phyloP scores from a whole-genome alignment of 2,329 filamentous ascomycete genomes.

The Sporothrix dimorphospora region DNA sequence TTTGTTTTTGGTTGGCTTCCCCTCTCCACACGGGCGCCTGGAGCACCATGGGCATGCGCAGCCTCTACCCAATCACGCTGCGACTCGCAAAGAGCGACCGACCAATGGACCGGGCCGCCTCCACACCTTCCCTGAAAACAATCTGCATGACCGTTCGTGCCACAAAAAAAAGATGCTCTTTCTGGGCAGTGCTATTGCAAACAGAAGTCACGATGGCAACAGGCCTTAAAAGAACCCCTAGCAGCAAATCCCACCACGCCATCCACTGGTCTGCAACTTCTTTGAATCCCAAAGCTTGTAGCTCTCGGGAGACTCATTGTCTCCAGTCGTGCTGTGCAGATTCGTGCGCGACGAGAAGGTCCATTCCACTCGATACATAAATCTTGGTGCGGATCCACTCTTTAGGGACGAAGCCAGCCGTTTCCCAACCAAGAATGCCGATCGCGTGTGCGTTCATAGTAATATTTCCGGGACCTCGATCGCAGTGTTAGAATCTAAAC shows the following conservation, averaged over 20 bases:
- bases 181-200: no score
- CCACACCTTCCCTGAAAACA: no score
- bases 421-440: slow-evolving; percentile 15
- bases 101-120: no score
- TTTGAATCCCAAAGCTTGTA: not conserved
- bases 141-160: no score
- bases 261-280: slow-evolving; percentile 15
- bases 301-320: not conserved
- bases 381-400: slow-evolving; percentile 16
- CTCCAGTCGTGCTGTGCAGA: not conserved
- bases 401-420: slow-evolving; percentile 7
- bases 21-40: no score
- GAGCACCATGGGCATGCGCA: no score
- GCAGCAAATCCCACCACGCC: not conserved
- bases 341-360: not conserved
- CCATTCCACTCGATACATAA: not conserved
- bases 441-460: not conserved
- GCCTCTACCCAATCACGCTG: no score
- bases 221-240: no score
- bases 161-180: no score
- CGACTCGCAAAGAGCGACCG: no score
- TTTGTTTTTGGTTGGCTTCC: no score
- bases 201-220: no score
- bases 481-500: slow-evolving; percentile 14
- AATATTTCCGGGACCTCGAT: slow-evolving; percentile 1